Conservation (phyloP, 306 rosid genomes). For the Cucumis hystrix region DNA sequence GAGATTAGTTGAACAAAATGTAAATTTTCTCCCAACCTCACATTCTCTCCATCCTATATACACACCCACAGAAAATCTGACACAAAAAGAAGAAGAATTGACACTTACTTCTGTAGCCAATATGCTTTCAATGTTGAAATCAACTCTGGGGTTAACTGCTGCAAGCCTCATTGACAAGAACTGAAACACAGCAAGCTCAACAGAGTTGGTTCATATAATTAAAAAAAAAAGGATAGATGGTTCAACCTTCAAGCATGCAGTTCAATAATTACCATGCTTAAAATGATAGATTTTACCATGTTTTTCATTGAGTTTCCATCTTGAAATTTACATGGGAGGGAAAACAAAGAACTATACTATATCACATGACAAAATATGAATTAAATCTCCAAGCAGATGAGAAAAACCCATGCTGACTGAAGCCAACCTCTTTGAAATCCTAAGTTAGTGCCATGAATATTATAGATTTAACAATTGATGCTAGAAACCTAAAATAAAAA, state of each 20-base stretch:
- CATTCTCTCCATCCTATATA: background rate
- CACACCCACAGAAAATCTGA: background rate
- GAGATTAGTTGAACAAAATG: background rate
- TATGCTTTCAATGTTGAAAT: slow-evolving; percentile 63
- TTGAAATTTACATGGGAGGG: background rate
- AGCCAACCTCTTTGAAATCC: background rate
- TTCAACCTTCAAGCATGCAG: slow-evolving; percentile 8
- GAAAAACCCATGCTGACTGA: background rate
- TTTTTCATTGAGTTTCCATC: background rate
- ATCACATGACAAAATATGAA: background rate
- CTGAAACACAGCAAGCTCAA: slow-evolving; percentile 33
- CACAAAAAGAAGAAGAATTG: background rate
- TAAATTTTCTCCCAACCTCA: background rate
- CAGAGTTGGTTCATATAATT: background rate
- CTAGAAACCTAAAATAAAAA: background rate
- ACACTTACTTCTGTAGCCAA: slow-evolving; percentile 66
- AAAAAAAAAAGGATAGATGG: background rate
- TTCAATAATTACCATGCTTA: background rate
- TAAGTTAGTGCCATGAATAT: background rate
- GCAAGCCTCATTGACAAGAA: slow-evolving; percentile 92
- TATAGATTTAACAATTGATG: background rate
- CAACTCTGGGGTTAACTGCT: slow-evolving; percentile 75
- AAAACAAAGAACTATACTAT: background rate
- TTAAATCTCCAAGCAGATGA: background rate
- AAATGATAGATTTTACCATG: background rate